phyloP scores from a whole-genome alignment of 306 rosid genomes.

The Hippophae gyantsensis region DNA sequence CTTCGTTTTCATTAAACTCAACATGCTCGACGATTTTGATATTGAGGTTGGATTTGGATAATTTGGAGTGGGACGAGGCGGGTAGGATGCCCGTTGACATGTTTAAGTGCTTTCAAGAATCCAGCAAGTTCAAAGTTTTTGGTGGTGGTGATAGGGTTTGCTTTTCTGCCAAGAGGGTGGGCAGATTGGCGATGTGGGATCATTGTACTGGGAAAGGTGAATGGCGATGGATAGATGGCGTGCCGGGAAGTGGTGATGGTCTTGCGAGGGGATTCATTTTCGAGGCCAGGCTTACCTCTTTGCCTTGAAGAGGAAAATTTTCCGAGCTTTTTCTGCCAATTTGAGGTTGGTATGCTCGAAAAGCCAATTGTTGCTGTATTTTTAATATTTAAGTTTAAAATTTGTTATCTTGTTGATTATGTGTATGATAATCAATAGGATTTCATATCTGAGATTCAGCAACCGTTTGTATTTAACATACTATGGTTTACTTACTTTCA shows the following conservation, averaged over 20 bases:
- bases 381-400: neutral
- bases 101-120: constrained; percentile 66
- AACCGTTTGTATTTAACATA: too few species aligned
- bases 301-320: constrained; percentile 32
- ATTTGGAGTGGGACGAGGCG: constrained; percentile 75
- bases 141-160: constrained; percentile 64
- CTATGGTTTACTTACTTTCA: too few species aligned
- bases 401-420: neutral
- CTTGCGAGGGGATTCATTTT: constrained; percentile 59
- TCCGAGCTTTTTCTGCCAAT: neutral
- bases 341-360: neutral
- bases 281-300: constrained; percentile 63
- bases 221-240: constrained; percentile 68
- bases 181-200: constrained; percentile 73
- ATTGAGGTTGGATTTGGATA: constrained; percentile 54
- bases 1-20: constrained; percentile 58
- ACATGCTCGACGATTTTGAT: constrained; percentile 73
- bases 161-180: constrained; percentile 66
- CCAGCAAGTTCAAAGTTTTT: constrained; percentile 74
- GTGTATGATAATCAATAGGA: neutral
- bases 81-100: constrained; percentile 76
- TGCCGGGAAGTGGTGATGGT: constrained; percentile 57
- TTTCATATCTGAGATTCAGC: neutral
- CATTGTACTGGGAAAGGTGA: constrained; percentile 21
- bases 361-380: neutral